A percentile compares a stretch with the other conserved stretches of the same genome.
Evolutionary conservation across 148 eudicot species (phyloP).

Genomic region (Amaranthus palmeri): DNA sequence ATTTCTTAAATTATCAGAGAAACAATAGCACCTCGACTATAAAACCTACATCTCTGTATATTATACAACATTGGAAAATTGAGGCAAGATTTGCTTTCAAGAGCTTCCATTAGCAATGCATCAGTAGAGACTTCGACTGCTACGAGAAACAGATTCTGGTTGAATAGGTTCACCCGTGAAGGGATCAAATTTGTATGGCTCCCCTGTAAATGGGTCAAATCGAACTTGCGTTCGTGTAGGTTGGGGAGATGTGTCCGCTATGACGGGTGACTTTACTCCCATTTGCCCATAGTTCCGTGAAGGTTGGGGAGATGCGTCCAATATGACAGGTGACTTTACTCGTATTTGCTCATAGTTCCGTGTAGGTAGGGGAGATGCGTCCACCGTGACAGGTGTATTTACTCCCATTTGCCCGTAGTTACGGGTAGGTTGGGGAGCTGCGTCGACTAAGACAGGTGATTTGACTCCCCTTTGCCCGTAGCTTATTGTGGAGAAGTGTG

Average conservation of each 20-base stretch:
- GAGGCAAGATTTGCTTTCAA: not conserved
- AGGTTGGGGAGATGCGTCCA: conserved; percentile 13
- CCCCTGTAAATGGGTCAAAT: conserved; percentile 74
- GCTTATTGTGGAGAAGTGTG: not conserved
- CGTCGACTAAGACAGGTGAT: conserved; percentile 15
- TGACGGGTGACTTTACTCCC: conserved; percentile 21
- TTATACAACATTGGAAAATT: not conserved
- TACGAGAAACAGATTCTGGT: conserved; percentile 31
- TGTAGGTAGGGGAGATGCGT: conserved; percentile 11
- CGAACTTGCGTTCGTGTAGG: conserved; percentile 41
- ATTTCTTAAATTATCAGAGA: no score
- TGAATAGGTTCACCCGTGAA: conserved; percentile 75
- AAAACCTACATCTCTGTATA: not conserved
- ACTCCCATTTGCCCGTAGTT: conserved; percentile 28
- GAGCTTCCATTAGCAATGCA: not conserved
- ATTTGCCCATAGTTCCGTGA: conserved; percentile 27
- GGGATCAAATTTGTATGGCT: conserved; percentile 81
- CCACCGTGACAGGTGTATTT: conserved; percentile 18
- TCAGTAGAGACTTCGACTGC: conserved; percentile 29
- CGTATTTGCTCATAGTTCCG: conserved; percentile 28
- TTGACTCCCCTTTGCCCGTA: conserved; percentile 30
- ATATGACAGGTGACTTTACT: conserved; percentile 17
- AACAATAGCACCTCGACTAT: no score
- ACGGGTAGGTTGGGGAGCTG: conserved; percentile 10
- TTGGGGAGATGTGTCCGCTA: conserved; percentile 28